These are phyloP conservation scores for Plasmodium vivax DNA, from an alignment of 169 alveolate genomes.

Conservation along the genomic window DNA sequence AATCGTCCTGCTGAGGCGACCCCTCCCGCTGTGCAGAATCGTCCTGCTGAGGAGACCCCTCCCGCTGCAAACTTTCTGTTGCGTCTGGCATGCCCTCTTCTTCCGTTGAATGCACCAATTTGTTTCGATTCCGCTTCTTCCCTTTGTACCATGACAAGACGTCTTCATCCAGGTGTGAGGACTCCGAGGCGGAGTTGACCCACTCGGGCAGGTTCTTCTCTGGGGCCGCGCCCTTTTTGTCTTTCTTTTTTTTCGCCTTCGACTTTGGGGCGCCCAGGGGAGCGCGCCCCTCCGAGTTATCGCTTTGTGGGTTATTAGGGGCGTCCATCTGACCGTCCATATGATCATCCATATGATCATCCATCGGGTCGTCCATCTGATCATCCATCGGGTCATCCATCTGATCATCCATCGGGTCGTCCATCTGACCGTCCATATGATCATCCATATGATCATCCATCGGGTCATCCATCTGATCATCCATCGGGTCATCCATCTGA, in stretches of 20 bases:
- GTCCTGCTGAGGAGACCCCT: background rate
- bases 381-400: background rate
- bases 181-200: background rate
- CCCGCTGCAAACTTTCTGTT: background rate
- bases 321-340: background rate
- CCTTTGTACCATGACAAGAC: background rate
- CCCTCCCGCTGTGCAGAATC: background rate
- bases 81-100: background rate
- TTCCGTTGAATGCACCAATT: background rate
- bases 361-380: background rate
- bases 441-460: background rate
- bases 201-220: background rate
- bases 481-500: background rate
- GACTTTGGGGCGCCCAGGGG: background rate
- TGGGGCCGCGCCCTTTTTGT: background rate
- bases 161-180: constrained; percentile 24
- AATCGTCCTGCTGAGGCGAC: background rate
- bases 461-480: background rate
- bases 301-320: background rate
- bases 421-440: background rate
- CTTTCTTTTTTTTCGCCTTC: background rate
- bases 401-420: background rate
- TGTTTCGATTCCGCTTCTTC: constrained; percentile 5
- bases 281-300: background rate
- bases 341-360: background rate